Conservation (phyloP, 164 flowering plant species). For the Pachysandra terminalis region DNA sequence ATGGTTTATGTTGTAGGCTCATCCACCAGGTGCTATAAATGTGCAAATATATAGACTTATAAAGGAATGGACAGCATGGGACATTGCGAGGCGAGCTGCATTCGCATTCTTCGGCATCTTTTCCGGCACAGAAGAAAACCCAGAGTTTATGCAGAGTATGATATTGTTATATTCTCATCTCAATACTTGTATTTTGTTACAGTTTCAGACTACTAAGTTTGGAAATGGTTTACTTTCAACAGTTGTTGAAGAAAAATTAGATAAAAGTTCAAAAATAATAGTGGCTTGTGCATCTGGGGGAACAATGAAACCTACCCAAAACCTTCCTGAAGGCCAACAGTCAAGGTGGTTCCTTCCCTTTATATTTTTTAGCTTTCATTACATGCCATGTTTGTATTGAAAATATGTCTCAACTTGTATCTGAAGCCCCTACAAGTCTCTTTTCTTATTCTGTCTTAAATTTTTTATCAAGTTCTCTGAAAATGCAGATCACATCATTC, state of each 20-base stretch:
- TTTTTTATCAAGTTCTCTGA: too few relatives aligned
- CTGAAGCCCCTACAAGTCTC: too few relatives aligned
- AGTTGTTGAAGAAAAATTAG: conserved; percentile 79
- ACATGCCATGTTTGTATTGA: background rate
- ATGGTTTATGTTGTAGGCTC: conserved; percentile 46
- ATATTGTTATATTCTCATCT: background rate
- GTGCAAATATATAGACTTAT: conserved; percentile 92
- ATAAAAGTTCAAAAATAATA: conserved; percentile 80
- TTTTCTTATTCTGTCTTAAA: too few relatives aligned
- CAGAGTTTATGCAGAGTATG: conserved; percentile 80
- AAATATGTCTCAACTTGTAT: background rate
- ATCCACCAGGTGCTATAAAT: conserved; percentile 86
- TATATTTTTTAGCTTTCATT: background rate
- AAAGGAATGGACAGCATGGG: conserved; percentile 99
- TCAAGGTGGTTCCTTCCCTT: conserved; percentile 52
- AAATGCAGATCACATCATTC: too few relatives aligned
- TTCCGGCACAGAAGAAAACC: conserved; percentile 96
- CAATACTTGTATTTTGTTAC: background rate
- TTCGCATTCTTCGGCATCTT: conserved; percentile 98
- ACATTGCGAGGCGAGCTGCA: conserved; percentile 93
- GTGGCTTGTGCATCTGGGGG: conserved; percentile 94
- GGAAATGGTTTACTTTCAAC: conserved; percentile 8
- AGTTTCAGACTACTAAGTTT: conserved; percentile 10
- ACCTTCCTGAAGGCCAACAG: conserved; percentile 96
- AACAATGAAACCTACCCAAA: conserved; percentile 87